Conservation (phyloP, 495 filamentous ascomycete species). For the Podospora comata region DNA sequence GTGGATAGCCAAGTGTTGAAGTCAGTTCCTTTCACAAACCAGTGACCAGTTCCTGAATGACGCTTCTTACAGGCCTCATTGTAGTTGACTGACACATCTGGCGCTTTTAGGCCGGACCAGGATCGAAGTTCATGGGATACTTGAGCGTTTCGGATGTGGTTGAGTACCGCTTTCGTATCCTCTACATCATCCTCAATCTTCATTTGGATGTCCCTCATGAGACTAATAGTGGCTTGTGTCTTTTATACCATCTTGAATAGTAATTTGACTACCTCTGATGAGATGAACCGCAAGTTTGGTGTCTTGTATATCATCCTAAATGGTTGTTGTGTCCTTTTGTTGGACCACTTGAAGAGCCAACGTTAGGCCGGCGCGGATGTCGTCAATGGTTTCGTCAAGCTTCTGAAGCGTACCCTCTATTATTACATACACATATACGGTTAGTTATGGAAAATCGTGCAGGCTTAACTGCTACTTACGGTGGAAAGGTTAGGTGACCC, state of each 20-base stretch:
- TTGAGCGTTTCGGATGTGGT: background rate
- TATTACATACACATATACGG: too few species aligned
- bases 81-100: conserved; percentile 8
- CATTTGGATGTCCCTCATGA: too few species aligned
- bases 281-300: background rate
- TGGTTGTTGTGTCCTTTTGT: background rate
- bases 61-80: conserved; percentile 13
- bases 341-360: background rate
- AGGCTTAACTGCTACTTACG: background rate
- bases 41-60: conserved; percentile 10
- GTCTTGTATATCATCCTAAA: background rate
- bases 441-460: background rate
- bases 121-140: background rate
- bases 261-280: too few species aligned
- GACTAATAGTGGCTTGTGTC: background rate
- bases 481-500: background rate
- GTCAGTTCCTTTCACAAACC: conserved; percentile 1
- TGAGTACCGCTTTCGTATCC: background rate
- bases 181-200: background rate
- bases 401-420: background rate
- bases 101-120: background rate
- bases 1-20: conserved; percentile 6
- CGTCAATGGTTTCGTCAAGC: background rate
- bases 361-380: background rate
- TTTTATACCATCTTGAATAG: background rate